A percentile compares a stretch with the other conserved stretches of the same genome.
phyloP scores from a whole-genome alignment of 2,329 filamentous ascomycete genomes.

The Cytospora chrysosperma region DNA sequence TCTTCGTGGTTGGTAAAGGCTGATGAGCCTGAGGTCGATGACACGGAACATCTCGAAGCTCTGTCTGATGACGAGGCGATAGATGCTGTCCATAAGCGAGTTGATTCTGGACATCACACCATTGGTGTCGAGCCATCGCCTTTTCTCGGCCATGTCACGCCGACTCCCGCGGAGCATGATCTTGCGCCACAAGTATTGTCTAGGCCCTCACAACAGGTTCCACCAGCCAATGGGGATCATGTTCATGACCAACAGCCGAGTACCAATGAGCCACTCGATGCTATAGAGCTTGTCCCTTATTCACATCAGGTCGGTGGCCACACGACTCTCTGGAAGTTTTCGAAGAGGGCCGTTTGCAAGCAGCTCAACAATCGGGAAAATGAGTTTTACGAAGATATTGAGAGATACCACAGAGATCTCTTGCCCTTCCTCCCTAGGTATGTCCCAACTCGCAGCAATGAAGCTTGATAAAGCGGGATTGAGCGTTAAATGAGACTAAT shows the following conservation, averaged over 20 bases:
- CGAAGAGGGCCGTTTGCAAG: conserved; percentile 92
- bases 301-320: conserved; percentile 97
- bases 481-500: conserved; percentile 27
- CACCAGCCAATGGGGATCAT: conserved; percentile 47
- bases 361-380: conserved; percentile 98
- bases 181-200: conserved; percentile 33
- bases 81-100: background rate
- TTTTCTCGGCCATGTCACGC: background rate
- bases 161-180: conserved; percentile 29
- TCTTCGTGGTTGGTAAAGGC: conserved; percentile 57
- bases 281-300: conserved; percentile 95
- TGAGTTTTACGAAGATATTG: conserved; percentile 96
- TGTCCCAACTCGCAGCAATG: conserved; percentile 30
- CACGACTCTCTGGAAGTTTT: conserved; percentile 94
- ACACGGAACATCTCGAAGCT: conserved; percentile 28
- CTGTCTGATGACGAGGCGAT: conserved; percentile 36
- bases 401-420: conserved; percentile 85
- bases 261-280: conserved; percentile 68
- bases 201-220: conserved; percentile 39
- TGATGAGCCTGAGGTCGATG: conserved; percentile 46
- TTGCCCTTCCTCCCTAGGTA: conserved; percentile 87
- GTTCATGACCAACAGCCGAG: conserved; percentile 52
- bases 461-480: background rate
- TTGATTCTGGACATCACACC: conserved; percentile 13
- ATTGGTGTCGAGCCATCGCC: conserved; percentile 11